Evolutionary conservation across 768 basidiomycete species (phyloP).

Genomic region (Crassisporium funariophilum): DNA sequence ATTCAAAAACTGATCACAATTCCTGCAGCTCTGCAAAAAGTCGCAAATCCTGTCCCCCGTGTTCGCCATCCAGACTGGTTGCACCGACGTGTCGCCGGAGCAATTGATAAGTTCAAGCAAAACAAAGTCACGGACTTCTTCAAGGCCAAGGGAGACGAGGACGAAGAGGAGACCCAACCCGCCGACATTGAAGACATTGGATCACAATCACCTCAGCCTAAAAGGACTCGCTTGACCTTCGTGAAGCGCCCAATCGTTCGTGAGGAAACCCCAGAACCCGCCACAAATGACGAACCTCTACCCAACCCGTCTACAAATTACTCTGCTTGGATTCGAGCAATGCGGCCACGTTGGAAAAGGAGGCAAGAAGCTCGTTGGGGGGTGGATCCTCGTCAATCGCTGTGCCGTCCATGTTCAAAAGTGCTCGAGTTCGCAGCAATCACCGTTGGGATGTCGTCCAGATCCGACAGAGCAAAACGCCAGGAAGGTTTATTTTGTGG

Average conservation of each 20-base stretch:
- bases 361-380: constrained; percentile 50
- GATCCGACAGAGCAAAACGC: constrained; percentile 72
- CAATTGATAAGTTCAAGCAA: constrained; percentile 96
- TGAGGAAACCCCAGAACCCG: constrained; percentile 44
- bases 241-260: constrained; percentile 52
- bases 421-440: constrained; percentile 56
- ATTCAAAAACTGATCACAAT: constrained; percentile 99
- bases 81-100: constrained; percentile 83
- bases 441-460: constrained; percentile 93
- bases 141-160: constrained; percentile 39
- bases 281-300: constrained; percentile 41
- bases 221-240: constrained; percentile 50
- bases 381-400: constrained; percentile 35
- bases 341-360: constrained; percentile 78
- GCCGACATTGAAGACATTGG: constrained; percentile 68
- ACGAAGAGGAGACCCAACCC: constrained; percentile 33
- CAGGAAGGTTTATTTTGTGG: constrained; percentile 90
- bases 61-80: constrained; percentile 98
- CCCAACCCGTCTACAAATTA: constrained; percentile 72
- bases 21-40: constrained; percentile 97
- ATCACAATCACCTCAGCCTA: constrained; percentile 20
- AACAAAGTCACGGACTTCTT: constrained; percentile 98
- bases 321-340: constrained; percentile 73
- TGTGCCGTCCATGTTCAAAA: constrained; percentile 77
- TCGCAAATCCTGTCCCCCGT: constrained; percentile 93